Evolutionary conservation across 371 early-diverging fungal species (phyloP).

Genomic region (Encephalitozoon hellem): DNA sequence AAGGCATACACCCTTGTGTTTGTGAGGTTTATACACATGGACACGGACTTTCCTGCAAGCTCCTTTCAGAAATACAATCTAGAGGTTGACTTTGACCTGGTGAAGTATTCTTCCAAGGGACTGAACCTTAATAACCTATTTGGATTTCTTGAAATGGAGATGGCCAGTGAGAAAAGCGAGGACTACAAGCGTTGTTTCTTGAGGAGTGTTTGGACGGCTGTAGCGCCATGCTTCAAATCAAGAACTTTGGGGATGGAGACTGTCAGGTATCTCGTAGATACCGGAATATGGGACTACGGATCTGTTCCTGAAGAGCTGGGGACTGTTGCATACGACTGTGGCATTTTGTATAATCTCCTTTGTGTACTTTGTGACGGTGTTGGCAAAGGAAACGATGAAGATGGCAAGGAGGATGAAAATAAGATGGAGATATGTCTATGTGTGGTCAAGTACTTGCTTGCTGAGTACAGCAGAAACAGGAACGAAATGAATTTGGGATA

Average conservation of each 20-base stretch:
- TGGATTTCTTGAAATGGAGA: not conserved
- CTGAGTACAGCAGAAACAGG: not conserved
- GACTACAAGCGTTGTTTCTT: not conserved
- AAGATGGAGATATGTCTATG: not conserved
- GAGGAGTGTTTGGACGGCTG: not conserved
- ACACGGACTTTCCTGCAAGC: not conserved
- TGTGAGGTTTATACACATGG: not conserved
- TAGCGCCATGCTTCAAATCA: not conserved
- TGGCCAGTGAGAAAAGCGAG: not conserved
- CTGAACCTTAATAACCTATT: not conserved
- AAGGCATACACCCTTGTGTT: conserved; percentile 11
- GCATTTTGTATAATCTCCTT: not conserved
- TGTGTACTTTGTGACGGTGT: not conserved
- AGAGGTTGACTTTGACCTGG: not conserved
- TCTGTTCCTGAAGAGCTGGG: not conserved
- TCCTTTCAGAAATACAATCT: not conserved
- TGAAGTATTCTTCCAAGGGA: not conserved
- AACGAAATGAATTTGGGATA: not conserved
- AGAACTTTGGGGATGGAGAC: not conserved
- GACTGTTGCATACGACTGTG: not conserved
- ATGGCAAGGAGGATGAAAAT: not conserved
- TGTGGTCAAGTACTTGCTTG: not conserved
- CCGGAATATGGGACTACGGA: not conserved
- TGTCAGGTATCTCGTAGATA: not conserved
- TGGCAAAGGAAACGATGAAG: not conserved